Percentiles rank a stretch among this genome's conserved stretches.
Evolutionary conservation across 306 rosid species (phyloP).

Genomic region (Lathyrus tuberosus): DNA sequence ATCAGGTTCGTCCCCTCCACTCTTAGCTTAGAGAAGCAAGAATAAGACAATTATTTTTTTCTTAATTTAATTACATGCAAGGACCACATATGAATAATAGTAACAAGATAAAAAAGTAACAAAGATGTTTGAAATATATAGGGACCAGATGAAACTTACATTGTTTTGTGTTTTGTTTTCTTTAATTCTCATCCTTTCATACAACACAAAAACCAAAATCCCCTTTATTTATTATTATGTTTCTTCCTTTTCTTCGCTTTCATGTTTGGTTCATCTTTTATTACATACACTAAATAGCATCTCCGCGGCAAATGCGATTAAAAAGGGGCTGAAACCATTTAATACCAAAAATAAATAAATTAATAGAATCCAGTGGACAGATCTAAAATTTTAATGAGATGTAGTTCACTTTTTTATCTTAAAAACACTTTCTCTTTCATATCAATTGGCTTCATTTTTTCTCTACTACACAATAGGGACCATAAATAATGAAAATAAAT

Average conservation of each 20-base stretch:
- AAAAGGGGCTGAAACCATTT: no score
- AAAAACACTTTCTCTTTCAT: conserved; percentile 45
- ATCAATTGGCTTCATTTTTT: conserved; percentile 47
- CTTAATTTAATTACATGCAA: conserved; percentile 28
- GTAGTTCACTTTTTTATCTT: no score
- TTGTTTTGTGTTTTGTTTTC: conserved; percentile 48
- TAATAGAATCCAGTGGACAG: no score
- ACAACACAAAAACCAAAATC: conserved; percentile 45
- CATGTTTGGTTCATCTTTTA: not conserved
- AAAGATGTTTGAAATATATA: not conserved
- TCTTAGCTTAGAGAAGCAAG: conserved; percentile 23
- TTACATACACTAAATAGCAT: no score
- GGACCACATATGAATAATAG: conserved; percentile 40
- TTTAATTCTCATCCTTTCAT: conserved; percentile 20
- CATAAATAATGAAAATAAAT: conserved; percentile 52
- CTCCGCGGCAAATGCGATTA: no score
- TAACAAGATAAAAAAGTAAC: not conserved
- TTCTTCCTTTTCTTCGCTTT: conserved; percentile 24
- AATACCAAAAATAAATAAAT: no score
- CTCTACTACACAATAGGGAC: conserved; percentile 54
- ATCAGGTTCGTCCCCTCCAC: conserved; percentile 67
- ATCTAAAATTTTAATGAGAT: no score
- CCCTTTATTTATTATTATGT: not conserved
- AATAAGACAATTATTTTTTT: conserved; percentile 35
- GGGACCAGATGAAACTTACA: conserved; percentile 64